phyloP scores from a whole-genome alignment of 176 grass and related monocot species.

The Chloris gayana region DNA sequence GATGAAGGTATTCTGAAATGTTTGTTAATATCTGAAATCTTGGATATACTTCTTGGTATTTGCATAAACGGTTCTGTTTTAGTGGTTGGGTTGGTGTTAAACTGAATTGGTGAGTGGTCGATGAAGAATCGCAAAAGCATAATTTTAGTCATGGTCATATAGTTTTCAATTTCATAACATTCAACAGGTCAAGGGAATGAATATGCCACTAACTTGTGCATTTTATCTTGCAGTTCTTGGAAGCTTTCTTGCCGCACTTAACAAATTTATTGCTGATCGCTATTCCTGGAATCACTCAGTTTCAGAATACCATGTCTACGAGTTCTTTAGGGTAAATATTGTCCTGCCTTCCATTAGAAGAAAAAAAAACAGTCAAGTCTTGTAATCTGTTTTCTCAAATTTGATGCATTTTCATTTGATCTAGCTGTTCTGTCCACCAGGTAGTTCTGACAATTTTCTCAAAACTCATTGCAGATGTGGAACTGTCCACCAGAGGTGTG shows the following conservation, averaged over 20 bases:
- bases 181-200: conserved; percentile 8
- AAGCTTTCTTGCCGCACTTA: conserved; percentile 90
- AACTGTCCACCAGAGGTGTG: conserved; percentile 89
- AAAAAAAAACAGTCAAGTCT: background rate
- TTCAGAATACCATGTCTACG: conserved; percentile 94
- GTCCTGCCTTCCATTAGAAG: background rate
- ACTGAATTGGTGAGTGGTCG: background rate
- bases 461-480: conserved; percentile 76
- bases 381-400: conserved; percentile 29
- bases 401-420: background rate
- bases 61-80: conserved; percentile 18
- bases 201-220: background rate
- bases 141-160: background rate
- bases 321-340: conserved; percentile 82
- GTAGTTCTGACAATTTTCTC: conserved; percentile 41
- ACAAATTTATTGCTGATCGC: conserved; percentile 89
- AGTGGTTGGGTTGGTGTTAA: background rate
- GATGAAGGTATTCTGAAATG: conserved; percentile 75
- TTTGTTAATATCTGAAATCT: background rate
- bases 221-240: conserved; percentile 70
- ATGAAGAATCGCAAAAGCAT: background rate
- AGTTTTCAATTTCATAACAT: background rate
- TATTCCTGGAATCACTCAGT: conserved; percentile 88
- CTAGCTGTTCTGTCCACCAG: conserved; percentile 6
- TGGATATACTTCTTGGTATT: background rate